These are phyloP conservation scores for Trichoderma parareesei DNA, from an alignment of 495 filamentous ascomycete species.

Conservation along the genomic window DNA sequence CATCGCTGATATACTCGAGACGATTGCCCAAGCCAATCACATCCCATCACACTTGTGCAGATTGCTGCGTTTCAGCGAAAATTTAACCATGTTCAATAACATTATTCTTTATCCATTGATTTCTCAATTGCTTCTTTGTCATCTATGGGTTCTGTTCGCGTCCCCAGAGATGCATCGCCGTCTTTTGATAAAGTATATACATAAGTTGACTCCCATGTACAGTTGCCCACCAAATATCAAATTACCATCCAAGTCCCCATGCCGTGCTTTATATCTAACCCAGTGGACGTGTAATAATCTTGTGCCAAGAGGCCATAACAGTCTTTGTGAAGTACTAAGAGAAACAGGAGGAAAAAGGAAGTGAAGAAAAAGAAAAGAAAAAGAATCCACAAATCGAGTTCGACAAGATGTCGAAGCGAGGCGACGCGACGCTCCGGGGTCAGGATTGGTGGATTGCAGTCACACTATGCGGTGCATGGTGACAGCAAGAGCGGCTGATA, in stretches of 20 bases:
- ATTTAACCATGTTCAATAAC: background rate
- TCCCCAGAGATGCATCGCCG: background rate
- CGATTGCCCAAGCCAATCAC: background rate
- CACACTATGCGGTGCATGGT: constrained; percentile 2
- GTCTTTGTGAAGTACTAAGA: background rate
- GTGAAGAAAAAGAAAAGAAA: background rate
- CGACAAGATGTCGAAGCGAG: background rate
- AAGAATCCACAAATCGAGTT: background rate
- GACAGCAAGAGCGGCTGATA: background rate
- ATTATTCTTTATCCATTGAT: background rate
- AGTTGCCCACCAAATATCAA: background rate
- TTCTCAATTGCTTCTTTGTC: background rate
- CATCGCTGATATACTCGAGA: background rate
- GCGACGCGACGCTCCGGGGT: background rate
- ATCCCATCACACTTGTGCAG: background rate
- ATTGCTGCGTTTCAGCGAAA: too few species aligned
- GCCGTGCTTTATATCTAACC: constrained; percentile 2
- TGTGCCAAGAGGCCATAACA: constrained; percentile 1
- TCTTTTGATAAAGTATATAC: background rate
- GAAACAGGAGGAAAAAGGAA: background rate
- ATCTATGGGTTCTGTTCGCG: background rate
- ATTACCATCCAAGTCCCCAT: background rate
- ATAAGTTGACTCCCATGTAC: background rate
- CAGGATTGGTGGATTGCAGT: background rate
- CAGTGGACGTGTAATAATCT: background rate